These are phyloP conservation scores for Pseudevernia furfuracea DNA, from an alignment of 495 filamentous ascomycete species.

Conservation along the genomic window DNA sequence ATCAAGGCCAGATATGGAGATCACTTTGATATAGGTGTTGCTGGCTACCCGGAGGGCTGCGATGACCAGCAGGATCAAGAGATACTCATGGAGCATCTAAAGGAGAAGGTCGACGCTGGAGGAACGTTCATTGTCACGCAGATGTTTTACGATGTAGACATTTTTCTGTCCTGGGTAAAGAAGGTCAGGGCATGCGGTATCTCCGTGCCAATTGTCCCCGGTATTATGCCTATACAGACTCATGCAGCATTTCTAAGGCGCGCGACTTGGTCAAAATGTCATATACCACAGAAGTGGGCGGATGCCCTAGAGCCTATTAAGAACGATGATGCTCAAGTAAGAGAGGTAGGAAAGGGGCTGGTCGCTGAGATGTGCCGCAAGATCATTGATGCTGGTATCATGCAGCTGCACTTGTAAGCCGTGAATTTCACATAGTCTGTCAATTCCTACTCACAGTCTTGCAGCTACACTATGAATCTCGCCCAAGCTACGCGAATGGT, in stretches of 20 bases:
- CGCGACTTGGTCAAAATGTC: constrained; percentile 79
- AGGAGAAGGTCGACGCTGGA: constrained; percentile 95
- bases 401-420: constrained; percentile 80
- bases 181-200: constrained; percentile 81
- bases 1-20: constrained; percentile 84
- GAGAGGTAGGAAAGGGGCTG: constrained; percentile 80
- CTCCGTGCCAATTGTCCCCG: constrained; percentile 83
- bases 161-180: constrained; percentile 82
- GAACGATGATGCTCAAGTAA: constrained; percentile 88
- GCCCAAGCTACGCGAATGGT: constrained; percentile 91
- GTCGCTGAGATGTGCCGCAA: constrained; percentile 89
- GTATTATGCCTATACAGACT: constrained; percentile 98
- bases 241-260: constrained; percentile 86
- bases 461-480: constrained; percentile 95
- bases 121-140: constrained; percentile 92
- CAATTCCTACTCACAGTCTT: constrained; percentile 2
- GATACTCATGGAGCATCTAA: constrained; percentile 79
- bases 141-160: constrained; percentile 98
- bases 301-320: constrained; percentile 83
- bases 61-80: constrained; percentile 88
- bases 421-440: background rate
- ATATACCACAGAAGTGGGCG: constrained; percentile 73
- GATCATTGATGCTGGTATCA: constrained; percentile 71
- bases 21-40: constrained; percentile 97
- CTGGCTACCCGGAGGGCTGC: constrained; percentile 92